phyloP scores from a whole-genome alignment of 2,329 filamentous ascomycete species.

The Claviceps sp. region DNA sequence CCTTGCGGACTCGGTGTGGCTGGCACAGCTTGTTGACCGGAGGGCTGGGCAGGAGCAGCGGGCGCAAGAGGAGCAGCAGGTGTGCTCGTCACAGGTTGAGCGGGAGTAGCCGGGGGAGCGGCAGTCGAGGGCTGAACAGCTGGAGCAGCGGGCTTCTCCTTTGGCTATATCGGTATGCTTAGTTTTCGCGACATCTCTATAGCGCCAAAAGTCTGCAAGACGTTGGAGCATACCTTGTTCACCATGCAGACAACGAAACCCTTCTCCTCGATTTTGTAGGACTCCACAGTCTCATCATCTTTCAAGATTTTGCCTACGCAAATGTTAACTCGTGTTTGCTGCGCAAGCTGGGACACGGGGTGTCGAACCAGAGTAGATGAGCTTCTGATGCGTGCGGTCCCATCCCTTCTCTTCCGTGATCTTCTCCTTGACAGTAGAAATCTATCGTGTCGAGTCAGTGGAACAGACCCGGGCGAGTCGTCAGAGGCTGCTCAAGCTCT shows the following conservation, averaged over 20 bases:
- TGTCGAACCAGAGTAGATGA: constrained; percentile 86
- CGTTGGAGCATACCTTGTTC: constrained; percentile 57
- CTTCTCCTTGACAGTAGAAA: constrained; percentile 83
- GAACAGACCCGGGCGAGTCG: constrained; percentile 6
- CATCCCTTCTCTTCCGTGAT: constrained; percentile 87
- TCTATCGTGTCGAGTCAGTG: constrained; percentile 34
- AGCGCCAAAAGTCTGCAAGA: neutral
- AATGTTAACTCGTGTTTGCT: constrained; percentile 11
- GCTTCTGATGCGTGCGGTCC: constrained; percentile 80
- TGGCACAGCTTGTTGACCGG: constrained; percentile 33
- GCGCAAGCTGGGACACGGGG: neutral
- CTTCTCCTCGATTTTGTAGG: constrained; percentile 98
- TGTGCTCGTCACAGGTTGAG: constrained; percentile 42
- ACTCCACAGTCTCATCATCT: constrained; percentile 92
- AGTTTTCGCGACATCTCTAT: neutral
- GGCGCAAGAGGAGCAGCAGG: constrained; percentile 45
- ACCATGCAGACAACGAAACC: constrained; percentile 98
- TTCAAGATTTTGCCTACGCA: constrained; percentile 85
- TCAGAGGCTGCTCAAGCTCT: constrained; percentile 5
- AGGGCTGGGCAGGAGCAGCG: constrained; percentile 23
- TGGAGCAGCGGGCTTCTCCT: constrained; percentile 49
- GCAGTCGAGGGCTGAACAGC: constrained; percentile 45
- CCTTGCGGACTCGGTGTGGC: constrained; percentile 42
- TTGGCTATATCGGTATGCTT: constrained; percentile 20
- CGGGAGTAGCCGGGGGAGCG: constrained; percentile 45